Base-by-base conservation (phyloP, 2,329 filamentous ascomycete species). In the Thielaviopsis cerberus region DNA sequence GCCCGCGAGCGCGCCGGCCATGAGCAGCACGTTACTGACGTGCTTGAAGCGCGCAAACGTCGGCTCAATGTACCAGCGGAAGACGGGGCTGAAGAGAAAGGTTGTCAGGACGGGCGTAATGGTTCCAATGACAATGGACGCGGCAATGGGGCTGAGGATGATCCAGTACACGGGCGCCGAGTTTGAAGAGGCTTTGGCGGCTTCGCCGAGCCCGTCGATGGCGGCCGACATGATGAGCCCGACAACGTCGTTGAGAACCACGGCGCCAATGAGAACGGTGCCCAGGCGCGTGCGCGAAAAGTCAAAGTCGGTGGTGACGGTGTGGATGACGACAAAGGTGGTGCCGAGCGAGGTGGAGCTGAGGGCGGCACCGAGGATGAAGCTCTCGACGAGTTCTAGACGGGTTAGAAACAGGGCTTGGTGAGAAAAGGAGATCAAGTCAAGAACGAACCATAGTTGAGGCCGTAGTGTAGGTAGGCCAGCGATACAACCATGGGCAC, bases 401-500 rank as follows among this genome's bases (percentile, higher is more conserved):
- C n/a, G n/a, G n/a, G n/a, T n/a, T n/a, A n/a, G n/a, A n/a, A n/a
- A n/a, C n/a, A n/a, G n/a, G n/a, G n/a, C n/a, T n/a, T n/a, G n/a
- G n/a, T n/a, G n/a, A n/a, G n/a, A n/a, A n/a, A n/a, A n/a, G n/a
- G n/a, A n/a, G n/a, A n/a, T n/a, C n/a, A n/a, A n/a, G n/a, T n/a
- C n/a, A n/a, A n/a, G n/a, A n/a, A 60, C 60, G 37, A 51, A 62
- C 60, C 60, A 64, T 74, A 73, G 23, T 70, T 69, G 59, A 71
- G 74, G 0, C 71, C 72, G 0, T 71, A 64, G 56, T 71, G 72
- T 0, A 75, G 65, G 3, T 76, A 61, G 4, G 71, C 64, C 61
- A 72, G 74, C 0, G 70, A 72, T 15, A 75, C 63, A 7, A 68
- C 71, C 37, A 76, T 76, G 1, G 74, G 74, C 20, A 71, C 69